phyloP scores from a whole-genome alignment of 78 protist genomes.

The Capsaspora owczarzaki region DNA sequence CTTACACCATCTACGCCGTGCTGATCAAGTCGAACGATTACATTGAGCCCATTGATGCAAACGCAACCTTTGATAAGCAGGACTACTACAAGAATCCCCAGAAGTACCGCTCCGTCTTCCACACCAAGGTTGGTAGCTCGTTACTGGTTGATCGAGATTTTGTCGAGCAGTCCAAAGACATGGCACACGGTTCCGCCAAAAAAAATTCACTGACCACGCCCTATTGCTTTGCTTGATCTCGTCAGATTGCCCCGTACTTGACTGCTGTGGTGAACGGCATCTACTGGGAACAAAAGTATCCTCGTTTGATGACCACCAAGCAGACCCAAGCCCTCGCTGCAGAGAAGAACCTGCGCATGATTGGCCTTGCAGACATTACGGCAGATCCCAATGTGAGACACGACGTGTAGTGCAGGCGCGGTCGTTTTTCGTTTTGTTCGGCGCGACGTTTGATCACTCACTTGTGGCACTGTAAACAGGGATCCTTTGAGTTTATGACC shows the following conservation, averaged over 20 bases:
- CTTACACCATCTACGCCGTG: slow-evolving; percentile 4
- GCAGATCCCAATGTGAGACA: slow-evolving; percentile 57
- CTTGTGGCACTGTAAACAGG: slow-evolving; percentile 9
- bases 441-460: background rate
- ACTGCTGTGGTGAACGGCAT: slow-evolving; percentile 56
- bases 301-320: slow-evolving; percentile 65
- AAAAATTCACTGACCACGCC: too few species aligned
- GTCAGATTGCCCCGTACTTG: slow-evolving; percentile 37
- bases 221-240: too few species aligned
- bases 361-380: slow-evolving; percentile 71
- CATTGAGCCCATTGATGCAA: background rate
- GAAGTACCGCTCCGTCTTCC: background rate
- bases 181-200: too few species aligned
- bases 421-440: background rate
- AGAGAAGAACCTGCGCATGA: slow-evolving; percentile 25
- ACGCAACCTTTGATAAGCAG: background rate
- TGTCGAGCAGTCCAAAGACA: too few species aligned
- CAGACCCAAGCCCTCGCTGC: slow-evolving; percentile 44
- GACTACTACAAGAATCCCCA: background rate
- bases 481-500: slow-evolving; percentile 67
- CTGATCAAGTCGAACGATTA: background rate
- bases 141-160: background rate
- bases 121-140: background rate
- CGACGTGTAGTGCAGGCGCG: background rate
- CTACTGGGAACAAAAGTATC: slow-evolving; percentile 84